Percentiles rank a stretch among this genome's conserved stretches.
Evolutionary conservation across 345 rosid genomes (phyloP).

Genomic region (Salix caprea): DNA sequence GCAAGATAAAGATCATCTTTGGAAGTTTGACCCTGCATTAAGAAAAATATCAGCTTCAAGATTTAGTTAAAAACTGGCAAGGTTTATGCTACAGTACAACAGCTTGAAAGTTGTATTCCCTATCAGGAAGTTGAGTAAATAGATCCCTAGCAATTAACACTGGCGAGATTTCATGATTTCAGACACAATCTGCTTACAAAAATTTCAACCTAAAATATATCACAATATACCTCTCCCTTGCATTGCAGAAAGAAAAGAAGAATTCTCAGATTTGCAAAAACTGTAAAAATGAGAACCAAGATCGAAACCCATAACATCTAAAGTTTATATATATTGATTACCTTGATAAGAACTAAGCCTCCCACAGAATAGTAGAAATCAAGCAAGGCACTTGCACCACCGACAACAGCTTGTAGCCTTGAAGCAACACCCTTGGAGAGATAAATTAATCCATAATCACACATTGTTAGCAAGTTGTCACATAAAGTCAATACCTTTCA

Average conservation of each 20-base stretch:
- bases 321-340: slow-evolving; percentile 25
- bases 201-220: neutral
- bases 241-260: neutral
- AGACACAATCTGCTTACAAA: neutral
- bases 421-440: slow-evolving; percentile 47
- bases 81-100: neutral
- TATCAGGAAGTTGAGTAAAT: neutral
- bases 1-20: slow-evolving; percentile 54
- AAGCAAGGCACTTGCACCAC: slow-evolving; percentile 63
- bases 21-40: slow-evolving; percentile 59
- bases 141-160: neutral
- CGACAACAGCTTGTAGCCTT: slow-evolving; percentile 56
- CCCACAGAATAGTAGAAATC: slow-evolving; percentile 73
- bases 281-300: neutral
- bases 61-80: neutral
- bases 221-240: neutral
- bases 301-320: neutral
- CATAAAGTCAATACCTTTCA: neutral
- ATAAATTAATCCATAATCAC: neutral
- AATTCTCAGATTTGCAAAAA: neutral
- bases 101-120: neutral
- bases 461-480: neutral
- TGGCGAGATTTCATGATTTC: neutral
- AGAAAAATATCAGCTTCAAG: slow-evolving; percentile 3
- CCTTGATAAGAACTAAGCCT: slow-evolving; percentile 76